Percentiles rank a stretch among this genome's conserved stretches.
Conservation (phyloP, 2,329 filamentous ascomycete species). For the Microcyclosporella mali region DNA sequence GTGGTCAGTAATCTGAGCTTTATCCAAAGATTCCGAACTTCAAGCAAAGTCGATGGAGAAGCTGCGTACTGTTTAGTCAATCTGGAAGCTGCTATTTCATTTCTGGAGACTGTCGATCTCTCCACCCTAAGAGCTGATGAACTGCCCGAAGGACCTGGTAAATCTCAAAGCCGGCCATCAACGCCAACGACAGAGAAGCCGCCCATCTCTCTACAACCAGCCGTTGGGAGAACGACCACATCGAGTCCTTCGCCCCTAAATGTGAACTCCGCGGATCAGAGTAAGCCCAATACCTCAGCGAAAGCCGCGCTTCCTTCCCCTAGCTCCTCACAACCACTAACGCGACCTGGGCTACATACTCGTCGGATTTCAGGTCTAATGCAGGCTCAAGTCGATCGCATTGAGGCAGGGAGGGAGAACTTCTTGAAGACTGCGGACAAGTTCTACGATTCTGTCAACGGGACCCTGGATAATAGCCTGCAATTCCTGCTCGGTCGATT, state of each 20-base stretch:
- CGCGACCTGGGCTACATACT: conserved; percentile 53
- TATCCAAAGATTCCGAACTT: conserved; percentile 83
- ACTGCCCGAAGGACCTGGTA: conserved; percentile 57
- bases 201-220: conserved; percentile 27
- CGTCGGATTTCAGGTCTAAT: conserved; percentile 79
- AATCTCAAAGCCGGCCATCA: conserved; percentile 44
- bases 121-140: conserved; percentile 81
- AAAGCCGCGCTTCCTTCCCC: conserved; percentile 21
- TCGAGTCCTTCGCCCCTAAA: conserved; percentile 29
- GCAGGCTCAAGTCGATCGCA: conserved; percentile 72
- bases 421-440: conserved; percentile 81
- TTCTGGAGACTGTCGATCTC: conserved; percentile 90
- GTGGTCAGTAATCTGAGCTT: conserved; percentile 94
- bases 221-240: conserved; percentile 25
- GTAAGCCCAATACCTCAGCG: conserved; percentile 14
- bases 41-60: conserved; percentile 82
- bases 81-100: conserved; percentile 87
- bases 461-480: conserved; percentile 83
- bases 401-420: conserved; percentile 67
- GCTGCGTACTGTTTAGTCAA: conserved; percentile 95
- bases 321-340: conserved; percentile 27
- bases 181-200: conserved; percentile 41
- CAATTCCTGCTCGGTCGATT: conserved; percentile 87
- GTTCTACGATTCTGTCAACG: conserved; percentile 84
- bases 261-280: conserved; percentile 23